These are phyloP conservation scores for Fermentozyma sake DNA, from an alignment of 1,139 yeast species.

Conservation along the genomic window DNA sequence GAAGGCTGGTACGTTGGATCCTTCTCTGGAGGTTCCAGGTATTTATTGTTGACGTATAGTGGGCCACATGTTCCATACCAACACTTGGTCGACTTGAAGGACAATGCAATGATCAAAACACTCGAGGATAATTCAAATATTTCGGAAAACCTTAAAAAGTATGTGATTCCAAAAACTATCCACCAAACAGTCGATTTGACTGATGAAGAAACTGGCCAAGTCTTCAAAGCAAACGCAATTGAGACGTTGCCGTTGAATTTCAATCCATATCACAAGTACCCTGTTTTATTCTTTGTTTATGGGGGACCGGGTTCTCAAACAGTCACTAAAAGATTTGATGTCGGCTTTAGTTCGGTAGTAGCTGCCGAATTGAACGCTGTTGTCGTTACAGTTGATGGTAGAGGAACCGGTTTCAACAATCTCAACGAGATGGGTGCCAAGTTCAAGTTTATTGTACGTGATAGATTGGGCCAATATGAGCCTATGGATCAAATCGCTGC, in stretches of 20 bases:
- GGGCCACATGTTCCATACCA: constrained; percentile 73
- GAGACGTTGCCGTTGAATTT: constrained; percentile 66
- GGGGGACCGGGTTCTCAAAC: constrained; percentile 84
- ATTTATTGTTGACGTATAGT: constrained; percentile 49
- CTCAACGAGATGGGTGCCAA: constrained; percentile 34
- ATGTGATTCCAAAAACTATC: constrained; percentile 44
- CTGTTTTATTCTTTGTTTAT: constrained; percentile 67
- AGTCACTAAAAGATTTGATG: constrained; percentile 49
- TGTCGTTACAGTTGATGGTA: constrained; percentile 77
- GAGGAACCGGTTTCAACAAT: constrained; percentile 73
- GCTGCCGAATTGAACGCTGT: constrained; percentile 67
- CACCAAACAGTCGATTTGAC: constrained; percentile 50
- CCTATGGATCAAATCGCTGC: constrained; percentile 69
- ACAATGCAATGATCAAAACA: constrained; percentile 23
- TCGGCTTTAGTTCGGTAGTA: constrained; percentile 59
- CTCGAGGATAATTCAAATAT: constrained; percentile 50
- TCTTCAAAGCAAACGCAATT: constrained; percentile 46
- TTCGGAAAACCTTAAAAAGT: constrained; percentile 30
- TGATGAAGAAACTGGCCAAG: constrained; percentile 35
- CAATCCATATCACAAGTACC: constrained; percentile 52
- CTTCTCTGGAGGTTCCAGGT: constrained; percentile 65
- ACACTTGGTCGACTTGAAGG: constrained; percentile 52
- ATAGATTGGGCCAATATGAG: constrained; percentile 62
- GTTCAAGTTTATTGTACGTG: constrained; percentile 62
- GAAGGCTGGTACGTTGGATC: constrained; percentile 70